These are phyloP conservation scores for Podila verticillata DNA, from an alignment of 192 early-diverging fungal genomes.

Conservation along the genomic window DNA sequence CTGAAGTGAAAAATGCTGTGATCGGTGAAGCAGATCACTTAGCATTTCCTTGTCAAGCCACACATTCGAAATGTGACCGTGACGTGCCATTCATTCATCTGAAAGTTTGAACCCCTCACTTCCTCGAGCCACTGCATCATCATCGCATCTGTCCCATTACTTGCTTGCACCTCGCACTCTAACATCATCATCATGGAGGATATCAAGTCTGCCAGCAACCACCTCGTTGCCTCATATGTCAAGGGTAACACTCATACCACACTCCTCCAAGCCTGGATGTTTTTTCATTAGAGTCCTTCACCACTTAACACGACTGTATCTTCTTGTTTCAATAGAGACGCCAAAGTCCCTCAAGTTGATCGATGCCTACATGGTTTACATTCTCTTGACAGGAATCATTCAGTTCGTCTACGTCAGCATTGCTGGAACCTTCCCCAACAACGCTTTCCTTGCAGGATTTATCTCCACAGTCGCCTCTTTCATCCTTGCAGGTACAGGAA, in stretches of 20 bases:
- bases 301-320: neutral
- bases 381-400: constrained; percentile 87
- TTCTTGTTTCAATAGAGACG: constrained; percentile 57
- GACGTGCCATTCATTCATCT: neutral
- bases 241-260: constrained; percentile 18
- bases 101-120: no score
- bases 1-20: no score
- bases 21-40: no score
- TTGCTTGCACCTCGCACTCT: neutral
- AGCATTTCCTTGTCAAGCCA: neutral
- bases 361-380: constrained; percentile 92
- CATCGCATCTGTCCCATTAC: no score
- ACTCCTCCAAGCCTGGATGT: neutral
- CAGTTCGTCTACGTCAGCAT: constrained; percentile 91
- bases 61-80: neutral
- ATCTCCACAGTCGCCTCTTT: constrained; percentile 91
- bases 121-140: no score
- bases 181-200: constrained; percentile 24
- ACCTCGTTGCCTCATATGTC: constrained; percentile 31
- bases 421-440: constrained; percentile 96
- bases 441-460: constrained; percentile 97
- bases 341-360: constrained; percentile 87
- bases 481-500: constrained; percentile 80
- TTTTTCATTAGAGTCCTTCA: neutral
- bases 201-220: constrained; percentile 28